Evolutionary conservation across 768 basidiomycete genomes (phyloP), one percentile per base, ranked within the genome.

Genomic region (Cystobasidium tubakii): DNA sequence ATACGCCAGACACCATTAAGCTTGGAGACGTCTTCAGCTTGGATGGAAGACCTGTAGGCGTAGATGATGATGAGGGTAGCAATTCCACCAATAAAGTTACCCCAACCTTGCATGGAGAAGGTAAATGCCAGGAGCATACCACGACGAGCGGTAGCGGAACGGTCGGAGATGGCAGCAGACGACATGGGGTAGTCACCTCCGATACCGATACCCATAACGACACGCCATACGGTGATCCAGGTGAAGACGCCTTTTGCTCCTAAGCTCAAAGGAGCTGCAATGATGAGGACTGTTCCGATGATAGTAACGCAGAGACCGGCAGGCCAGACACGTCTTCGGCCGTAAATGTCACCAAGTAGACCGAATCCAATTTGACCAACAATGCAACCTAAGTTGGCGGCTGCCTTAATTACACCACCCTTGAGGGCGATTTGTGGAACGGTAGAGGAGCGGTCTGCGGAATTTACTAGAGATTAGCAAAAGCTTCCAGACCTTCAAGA

Each of bases 291-390:
- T 1, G 90, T 90, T 0, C 88, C 89, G 64, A 90, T 75, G 78
- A 91, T 90, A 76, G 90, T 89, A 73, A 91, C 82, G 85, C 90
- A 88, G 65, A 91, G 84, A 78, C 90, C 89, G 79, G n/a, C 88
- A 88, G 75, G 89, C 87, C 87, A 78, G 73, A 76, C 60, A n/a
- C 55, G 42, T 21, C 73, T 33, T 25, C 77, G 74, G 15, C 77
- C 77, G 43, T 75, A 69, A 29, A 60, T 60, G 62, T 77, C 77
- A 42, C 74, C 74, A 34, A 76, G 46, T 29, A 63, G 43, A 55
- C 76, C 78, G 34, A 79, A 77, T 36, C 27, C 39, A 43, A 79
- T 53, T 42, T 78, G 77, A 25, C 77, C 77, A 50, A 77, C 44
- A 64, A 78, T 75, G 54, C 72, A 73, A 29, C 77, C 77, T 27